Base-by-base conservation (phyloP, 225 moss, liverwort and hornwort genomes). In the Ulota crispa region DNA sequence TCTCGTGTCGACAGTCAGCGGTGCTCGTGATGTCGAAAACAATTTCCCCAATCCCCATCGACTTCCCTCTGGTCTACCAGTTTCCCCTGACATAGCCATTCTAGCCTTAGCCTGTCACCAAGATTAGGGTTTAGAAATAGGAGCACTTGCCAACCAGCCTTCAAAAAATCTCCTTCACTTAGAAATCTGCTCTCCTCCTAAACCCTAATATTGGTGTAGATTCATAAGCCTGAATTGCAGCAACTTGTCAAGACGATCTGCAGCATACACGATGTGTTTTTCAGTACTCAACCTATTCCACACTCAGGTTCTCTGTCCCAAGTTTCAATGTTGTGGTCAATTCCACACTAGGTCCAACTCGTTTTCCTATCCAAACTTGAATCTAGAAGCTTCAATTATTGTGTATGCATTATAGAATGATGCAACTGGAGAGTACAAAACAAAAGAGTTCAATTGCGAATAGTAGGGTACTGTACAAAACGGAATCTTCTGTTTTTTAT, bases 21-120 rank as follows among this genome's bases (percentile, higher is more conserved):
- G 72, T 30, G 83, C 0, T 56, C 64, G 75, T 14, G 79, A 84
- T 5, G 77, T 50, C 8, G 78, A 78, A 36, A 82, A 73, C 70
- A 64, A 80, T 70, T 79, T 82, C 19, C 86, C 80, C 14, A 88
- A 36, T 14, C 79, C 68, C 84, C 84, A 47, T 5, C 78, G 83
- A 26, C 87, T 79, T 76, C 87, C 78, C 70, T 75, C 69, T 12
- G 60, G 54, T 71, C 78, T 78, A 55, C 2, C 61, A 23, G 42
- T 20, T 34, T 65, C 72, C 65, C 76, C 79, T 56, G 79, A 59
- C 90, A 90, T 88, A 26, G 36, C 24, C 67, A 37, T 53, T 32
- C 72, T 31, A 63, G 28, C 12, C 63, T 19, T n/a, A n/a, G n/a
- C n/a, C n/a, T n/a, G n/a, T n/a, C n/a, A n/a, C n/a, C n/a, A n/a